phyloP scores from a whole-genome alignment of 345 rosid species.

The Lagerstroemia speciosa region DNA sequence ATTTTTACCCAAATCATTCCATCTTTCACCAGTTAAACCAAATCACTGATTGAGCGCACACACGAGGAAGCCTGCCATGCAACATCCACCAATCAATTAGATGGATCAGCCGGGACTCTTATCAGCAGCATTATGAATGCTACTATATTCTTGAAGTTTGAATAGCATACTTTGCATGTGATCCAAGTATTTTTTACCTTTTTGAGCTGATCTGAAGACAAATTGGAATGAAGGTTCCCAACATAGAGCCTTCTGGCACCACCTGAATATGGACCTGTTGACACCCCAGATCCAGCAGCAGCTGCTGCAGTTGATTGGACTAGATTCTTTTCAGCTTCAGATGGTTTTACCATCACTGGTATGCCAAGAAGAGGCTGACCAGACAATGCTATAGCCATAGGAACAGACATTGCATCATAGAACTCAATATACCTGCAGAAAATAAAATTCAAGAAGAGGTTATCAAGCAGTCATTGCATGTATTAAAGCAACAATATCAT shows the following conservation, averaged over 20 bases:
- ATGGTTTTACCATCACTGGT: constrained; percentile 97
- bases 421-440: constrained; percentile 78
- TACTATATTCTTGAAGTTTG: neutral
- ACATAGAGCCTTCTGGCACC: constrained; percentile 89
- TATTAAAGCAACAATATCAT: neutral
- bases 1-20: neutral
- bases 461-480: neutral
- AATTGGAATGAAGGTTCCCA: constrained; percentile 84
- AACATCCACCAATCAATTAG: neutral
- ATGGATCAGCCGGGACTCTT: neutral
- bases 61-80: neutral
- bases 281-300: constrained; percentile 43
- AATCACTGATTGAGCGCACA: neutral
- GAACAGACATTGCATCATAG: constrained; percentile 96
- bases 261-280: constrained; percentile 61
- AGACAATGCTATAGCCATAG: constrained; percentile 98
- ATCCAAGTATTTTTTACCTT: constrained; percentile 34
- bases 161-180: neutral
- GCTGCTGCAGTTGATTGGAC: constrained; percentile 81
- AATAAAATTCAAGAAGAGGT: constrained; percentile 6
- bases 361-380: constrained; percentile 95
- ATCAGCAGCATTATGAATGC: too few relatives aligned
- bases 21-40: neutral
- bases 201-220: constrained; percentile 84
- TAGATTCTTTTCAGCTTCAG: constrained; percentile 99